Evolutionary conservation across 1,284 basidiomycete species (phyloP), one percentile per base, ranked within the genome.

Genomic region (Psilocybe mexicana): DNA sequence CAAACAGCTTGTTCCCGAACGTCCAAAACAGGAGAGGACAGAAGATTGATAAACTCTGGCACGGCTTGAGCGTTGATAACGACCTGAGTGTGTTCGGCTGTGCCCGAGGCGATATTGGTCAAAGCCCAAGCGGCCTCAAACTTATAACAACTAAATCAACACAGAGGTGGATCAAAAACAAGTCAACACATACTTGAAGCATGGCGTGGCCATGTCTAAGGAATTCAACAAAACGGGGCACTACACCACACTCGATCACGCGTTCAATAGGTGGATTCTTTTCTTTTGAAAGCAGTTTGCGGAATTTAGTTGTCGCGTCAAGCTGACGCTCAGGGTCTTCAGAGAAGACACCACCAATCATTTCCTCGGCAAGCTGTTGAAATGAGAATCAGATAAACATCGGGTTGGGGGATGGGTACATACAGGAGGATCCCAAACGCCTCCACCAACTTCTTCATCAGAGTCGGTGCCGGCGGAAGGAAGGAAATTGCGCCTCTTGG

Each of bases 101-200:
- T 99, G 51, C 97, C 97, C 54, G 97, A 99, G 14, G 97, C 97
- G 66, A 99, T 99, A 81, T 99, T 99, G 69, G 97, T 99, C 66
- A 99, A 83, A 46, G 97, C 97, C 97, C 97, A 99, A 6, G 97
- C 97, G 54, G 97, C 96, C 77, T 99, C 96, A 70, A 99, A 99
- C 93, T 98, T 62, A 26, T 14, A 46, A 18, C 18, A 18, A 55
- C 52, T 49, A 33, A 45, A 58, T 55, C 46, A 62, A 59, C 51
- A 36, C 63, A 52, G 23, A 51, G 30, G 33, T 38, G 1, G 14
- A 2, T 12, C n/a, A 50, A 28, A 49, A 55, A 52, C 7, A 52
- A 6, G 45, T 48, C 35, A 38, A 44, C 48, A 74, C 82, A 63
- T 61, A 93, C 94, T 84, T 97, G 96, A 67, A 99, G 88, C 94